phyloP scores from a whole-genome alignment of 1,284 basidiomycete species.

The Afroboletus lepidellus region DNA sequence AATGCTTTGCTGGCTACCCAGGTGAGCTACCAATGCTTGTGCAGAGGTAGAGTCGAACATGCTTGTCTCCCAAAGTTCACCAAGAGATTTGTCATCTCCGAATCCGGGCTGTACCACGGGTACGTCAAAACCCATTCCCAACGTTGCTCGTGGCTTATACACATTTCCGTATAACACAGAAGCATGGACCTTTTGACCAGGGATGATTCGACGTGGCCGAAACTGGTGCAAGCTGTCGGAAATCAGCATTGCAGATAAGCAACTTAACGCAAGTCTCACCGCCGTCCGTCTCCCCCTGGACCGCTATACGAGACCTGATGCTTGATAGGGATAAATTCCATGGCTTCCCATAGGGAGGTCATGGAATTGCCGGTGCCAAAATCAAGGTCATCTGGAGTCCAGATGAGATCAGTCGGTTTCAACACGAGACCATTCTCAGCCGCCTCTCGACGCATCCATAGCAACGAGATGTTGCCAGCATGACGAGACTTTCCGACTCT shows the following conservation, averaged over 20 bases:
- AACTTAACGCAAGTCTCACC: conserved; percentile 16
- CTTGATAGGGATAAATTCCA: conserved; percentile 30
- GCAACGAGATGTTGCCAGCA: conserved; percentile 22
- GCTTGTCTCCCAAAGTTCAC: conserved; percentile 24
- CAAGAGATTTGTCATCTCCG: conserved; percentile 1
- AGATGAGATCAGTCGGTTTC: conserved; percentile 21
- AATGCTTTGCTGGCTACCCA: conserved; percentile 15
- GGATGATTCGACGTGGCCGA: too few relatives aligned
- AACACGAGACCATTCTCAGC: conserved; percentile 20
- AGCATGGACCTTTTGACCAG: conserved; percentile 33
- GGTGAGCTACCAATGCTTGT: conserved; percentile 9
- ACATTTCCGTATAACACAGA: conserved; percentile 28
- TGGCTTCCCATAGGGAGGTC: conserved; percentile 13
- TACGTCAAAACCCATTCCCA: conserved; percentile 29
- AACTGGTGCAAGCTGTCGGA: conserved; percentile 18
- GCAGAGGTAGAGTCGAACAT: conserved; percentile 26
- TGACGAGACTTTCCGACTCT: conserved; percentile 15
- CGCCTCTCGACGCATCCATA: conserved; percentile 34
- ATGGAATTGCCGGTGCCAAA: conserved; percentile 21
- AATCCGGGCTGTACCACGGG: conserved; percentile 9
- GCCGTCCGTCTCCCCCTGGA: conserved; percentile 5
- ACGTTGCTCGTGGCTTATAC: conserved; percentile 25
- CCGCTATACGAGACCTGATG: conserved; percentile 25
- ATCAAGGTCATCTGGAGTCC: conserved; percentile 29
- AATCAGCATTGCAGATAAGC: neutral